Percentiles rank a stretch among this genome's conserved stretches.
Evolutionary conservation across 768 basidiomycete genomes (phyloP).

Genomic region (Suillus luteus): DNA sequence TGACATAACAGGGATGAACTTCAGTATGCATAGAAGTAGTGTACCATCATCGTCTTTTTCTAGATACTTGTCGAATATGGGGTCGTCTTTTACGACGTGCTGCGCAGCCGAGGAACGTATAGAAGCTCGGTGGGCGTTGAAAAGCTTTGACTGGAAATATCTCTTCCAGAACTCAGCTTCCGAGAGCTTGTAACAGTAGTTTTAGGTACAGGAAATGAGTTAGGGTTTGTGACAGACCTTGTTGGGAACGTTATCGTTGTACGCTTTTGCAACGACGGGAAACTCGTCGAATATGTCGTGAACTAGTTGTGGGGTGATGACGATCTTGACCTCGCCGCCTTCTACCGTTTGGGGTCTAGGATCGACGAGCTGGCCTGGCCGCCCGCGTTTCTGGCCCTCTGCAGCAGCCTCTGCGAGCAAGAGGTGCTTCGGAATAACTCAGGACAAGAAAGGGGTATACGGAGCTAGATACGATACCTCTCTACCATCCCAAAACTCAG

Average conservation of each 20-base stretch:
- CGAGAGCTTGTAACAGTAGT: constrained; percentile 56
- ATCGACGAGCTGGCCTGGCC: constrained; percentile 83
- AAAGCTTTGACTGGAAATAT: constrained; percentile 95
- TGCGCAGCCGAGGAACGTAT: constrained; percentile 84
- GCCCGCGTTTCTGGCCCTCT: constrained; percentile 77
- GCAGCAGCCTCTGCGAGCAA: constrained; percentile 74
- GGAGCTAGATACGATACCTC: constrained; percentile 55
- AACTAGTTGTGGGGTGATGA: constrained; percentile 88
- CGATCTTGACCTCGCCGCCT: constrained; percentile 84
- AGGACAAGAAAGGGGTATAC: constrained; percentile 23
- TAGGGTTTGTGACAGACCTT: constrained; percentile 50
- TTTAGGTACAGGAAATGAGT: constrained; percentile 15
- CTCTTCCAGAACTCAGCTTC: constrained; percentile 96
- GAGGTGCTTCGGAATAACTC: constrained; percentile 55
- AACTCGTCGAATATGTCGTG: constrained; percentile 98
- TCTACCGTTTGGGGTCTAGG: constrained; percentile 85
- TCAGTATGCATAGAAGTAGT: background rate
- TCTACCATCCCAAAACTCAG: constrained; percentile 97
- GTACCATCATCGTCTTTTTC: constrained; percentile 93
- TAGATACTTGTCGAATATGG: constrained; percentile 95
- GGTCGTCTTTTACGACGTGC: constrained; percentile 85
- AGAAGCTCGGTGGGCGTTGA: constrained; percentile 92
- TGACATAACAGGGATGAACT: background rate
- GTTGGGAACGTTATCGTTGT: constrained; percentile 87
- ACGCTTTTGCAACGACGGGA: constrained; percentile 90